Conservation (phyloP, 805 yeast genomes). For the Candida andamanensis region DNA sequence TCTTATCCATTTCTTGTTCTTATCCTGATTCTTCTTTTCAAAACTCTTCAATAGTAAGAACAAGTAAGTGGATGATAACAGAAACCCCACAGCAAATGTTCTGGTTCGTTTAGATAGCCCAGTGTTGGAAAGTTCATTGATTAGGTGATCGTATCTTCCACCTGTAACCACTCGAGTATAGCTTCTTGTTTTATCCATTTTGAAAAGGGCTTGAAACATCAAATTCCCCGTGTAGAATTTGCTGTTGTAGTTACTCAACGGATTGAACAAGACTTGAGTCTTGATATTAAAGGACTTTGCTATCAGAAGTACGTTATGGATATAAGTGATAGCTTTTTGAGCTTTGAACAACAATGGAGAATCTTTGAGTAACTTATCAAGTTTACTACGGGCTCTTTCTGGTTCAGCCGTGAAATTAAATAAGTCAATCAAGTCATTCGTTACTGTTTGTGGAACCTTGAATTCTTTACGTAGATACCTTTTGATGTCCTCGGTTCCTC, state of each 20-base stretch:
- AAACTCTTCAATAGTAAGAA: constrained; percentile 31
- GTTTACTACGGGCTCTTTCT: constrained; percentile 54
- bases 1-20: constrained; percentile 20
- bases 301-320: constrained; percentile 53
- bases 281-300: constrained; percentile 56
- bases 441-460: constrained; percentile 72
- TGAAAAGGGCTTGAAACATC: constrained; percentile 83
- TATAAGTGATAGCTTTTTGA: constrained; percentile 57
- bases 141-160: constrained; percentile 82
- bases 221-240: constrained; percentile 74
- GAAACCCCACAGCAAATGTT: constrained; percentile 75
- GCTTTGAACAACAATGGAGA: constrained; percentile 58
- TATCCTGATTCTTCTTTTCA: constrained; percentile 14
- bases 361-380: constrained; percentile 69
- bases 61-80: constrained; percentile 52
- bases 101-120: constrained; percentile 20
- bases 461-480: constrained; percentile 44
- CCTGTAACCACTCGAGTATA: constrained; percentile 73
- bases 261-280: constrained; percentile 60
- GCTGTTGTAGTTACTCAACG: constrained; percentile 78
- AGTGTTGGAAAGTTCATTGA: constrained; percentile 57
- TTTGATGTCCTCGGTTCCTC: constrained; percentile 55
- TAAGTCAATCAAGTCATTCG: constrained; percentile 67
- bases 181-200: constrained; percentile 46
- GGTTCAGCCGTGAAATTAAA: constrained; percentile 76